Evolutionary conservation across 2,329 filamentous ascomycete species (phyloP), one percentile per base, ranked within the genome.

Genomic region (Xylariales sp.): DNA sequence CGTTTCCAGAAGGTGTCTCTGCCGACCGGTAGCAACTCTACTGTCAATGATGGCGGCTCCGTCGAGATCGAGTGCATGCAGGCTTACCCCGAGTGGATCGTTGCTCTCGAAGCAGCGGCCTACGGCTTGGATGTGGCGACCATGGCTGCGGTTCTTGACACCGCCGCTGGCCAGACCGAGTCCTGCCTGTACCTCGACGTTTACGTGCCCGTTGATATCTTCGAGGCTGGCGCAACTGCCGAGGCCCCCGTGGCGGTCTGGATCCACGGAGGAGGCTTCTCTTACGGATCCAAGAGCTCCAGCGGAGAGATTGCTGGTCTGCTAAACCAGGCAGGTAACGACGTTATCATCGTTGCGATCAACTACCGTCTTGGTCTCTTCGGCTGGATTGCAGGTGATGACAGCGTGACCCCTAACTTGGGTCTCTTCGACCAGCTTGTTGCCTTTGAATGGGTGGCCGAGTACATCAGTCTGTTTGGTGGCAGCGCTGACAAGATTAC

Each of bases 401-500:
- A 33, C 13, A n/a, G n/a, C n/a, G 38, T 51, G 0, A 46, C 59
- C 17, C 43, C 73, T 4, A 76, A 77, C 44, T 66, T 65, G 3
- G 72, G 71, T 1, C 49, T 74, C 1, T 53, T 70, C 11, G 71
- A 74, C 43, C 69, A 73, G 46, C 59, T 63, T 28, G 63, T 63
- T 13, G 68, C 65, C 1, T 50, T 76, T 3, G 53, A 66, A 46
- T 75, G 72, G 70, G 66, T 75, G 5, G 60, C 69, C 36, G 53
- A 57, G n/a, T 52, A 76, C 44, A 73, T 76, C 40, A 40, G 54
- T 14, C 43, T 54, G 6, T 75, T 76, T 41, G 71, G 72, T 5
- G 70, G 72, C 12, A 37, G 34, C 11, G n/a, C 44, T 3, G 17
- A 45, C 4, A 37, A 38, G 5, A 42, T 52, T 5, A 53, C 69